Percentiles rank a stretch among this genome's conserved stretches.
phyloP scores from a whole-genome alignment of 148 eudicot genomes.

The Chenopodium formosanum region DNA sequence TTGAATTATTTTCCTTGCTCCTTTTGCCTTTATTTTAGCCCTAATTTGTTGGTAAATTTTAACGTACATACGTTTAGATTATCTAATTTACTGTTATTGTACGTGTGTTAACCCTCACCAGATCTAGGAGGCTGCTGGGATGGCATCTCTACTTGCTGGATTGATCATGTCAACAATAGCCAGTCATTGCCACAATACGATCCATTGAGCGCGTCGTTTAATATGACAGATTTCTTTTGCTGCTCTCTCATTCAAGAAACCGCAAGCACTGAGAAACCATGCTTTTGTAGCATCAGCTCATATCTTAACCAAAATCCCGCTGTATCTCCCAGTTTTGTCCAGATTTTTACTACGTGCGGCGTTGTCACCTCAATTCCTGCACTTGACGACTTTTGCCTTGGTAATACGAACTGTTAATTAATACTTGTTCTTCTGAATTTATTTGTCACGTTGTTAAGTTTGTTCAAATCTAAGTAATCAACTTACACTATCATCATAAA shows the following conservation, averaged over 20 bases:
- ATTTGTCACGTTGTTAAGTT: background rate
- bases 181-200: slow-evolving; percentile 1
- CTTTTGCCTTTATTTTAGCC: too few species aligned
- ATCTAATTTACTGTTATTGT: too few species aligned
- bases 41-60: too few species aligned
- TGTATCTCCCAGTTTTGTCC: background rate
- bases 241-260: slow-evolving; percentile 14
- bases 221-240: slow-evolving; percentile 11
- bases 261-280: slow-evolving; percentile 12
- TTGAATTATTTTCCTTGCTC: too few species aligned
- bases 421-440: background rate
- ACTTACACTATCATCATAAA: background rate
- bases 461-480: background rate
- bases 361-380: slow-evolving; percentile 3
- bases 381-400: slow-evolving; percentile 20
- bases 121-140: slow-evolving; percentile 14
- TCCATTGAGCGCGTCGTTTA: slow-evolving; percentile 16
- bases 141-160: background rate
- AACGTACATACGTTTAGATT: too few species aligned
- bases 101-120: too few species aligned
- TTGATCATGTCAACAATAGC: background rate
- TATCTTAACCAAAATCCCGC: slow-evolving; percentile 16
- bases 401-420: background rate
- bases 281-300: slow-evolving; percentile 4
- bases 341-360: slow-evolving; percentile 6